Conservation (phyloP, 1,284 basidiomycete genomes). For the Volvariella volvacea region DNA sequence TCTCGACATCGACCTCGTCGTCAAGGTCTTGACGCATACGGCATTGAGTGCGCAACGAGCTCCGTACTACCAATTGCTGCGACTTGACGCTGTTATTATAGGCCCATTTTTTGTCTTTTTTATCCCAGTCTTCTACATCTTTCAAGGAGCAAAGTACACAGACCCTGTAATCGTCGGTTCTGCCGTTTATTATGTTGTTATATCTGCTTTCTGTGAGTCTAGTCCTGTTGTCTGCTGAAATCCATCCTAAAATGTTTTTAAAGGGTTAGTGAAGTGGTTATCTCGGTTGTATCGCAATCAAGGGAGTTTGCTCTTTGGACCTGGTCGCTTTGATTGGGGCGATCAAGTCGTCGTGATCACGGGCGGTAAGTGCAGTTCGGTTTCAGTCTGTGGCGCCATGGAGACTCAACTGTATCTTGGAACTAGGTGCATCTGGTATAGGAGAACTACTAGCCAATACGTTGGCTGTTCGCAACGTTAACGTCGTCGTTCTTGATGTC, state of each 20-base stretch:
- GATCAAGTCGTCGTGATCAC: slow-evolving; percentile 86
- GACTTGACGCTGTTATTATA: slow-evolving; percentile 21
- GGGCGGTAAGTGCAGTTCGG: slow-evolving; percentile 52
- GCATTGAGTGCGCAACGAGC: slow-evolving; percentile 54
- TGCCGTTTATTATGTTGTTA: slow-evolving; percentile 43
- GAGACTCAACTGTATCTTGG: neutral
- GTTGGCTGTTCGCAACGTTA: slow-evolving; percentile 73
- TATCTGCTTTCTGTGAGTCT: slow-evolving; percentile 63
- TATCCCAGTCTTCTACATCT: slow-evolving; percentile 68
- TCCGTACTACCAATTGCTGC: neutral
- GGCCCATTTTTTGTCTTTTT: slow-evolving; percentile 80
- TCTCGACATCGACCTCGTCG: slow-evolving; percentile 65
- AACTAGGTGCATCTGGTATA: slow-evolving; percentile 78
- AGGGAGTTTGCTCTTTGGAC: slow-evolving; percentile 53
- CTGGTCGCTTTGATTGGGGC: slow-evolving; percentile 66
- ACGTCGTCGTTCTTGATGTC: slow-evolving; percentile 81
- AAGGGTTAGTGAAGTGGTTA: slow-evolving; percentile 66
- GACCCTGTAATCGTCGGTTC: slow-evolving; percentile 47
- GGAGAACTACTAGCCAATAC: slow-evolving; percentile 83
- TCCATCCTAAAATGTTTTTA: neutral
- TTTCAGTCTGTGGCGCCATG: neutral
- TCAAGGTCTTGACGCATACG: slow-evolving; percentile 73
- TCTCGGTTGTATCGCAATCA: slow-evolving; percentile 72
- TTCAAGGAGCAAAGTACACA: slow-evolving; percentile 52
- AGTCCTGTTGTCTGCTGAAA: neutral